phyloP scores from a whole-genome alignment of 805 yeast species.

The Kodamaea jinghongensis region DNA sequence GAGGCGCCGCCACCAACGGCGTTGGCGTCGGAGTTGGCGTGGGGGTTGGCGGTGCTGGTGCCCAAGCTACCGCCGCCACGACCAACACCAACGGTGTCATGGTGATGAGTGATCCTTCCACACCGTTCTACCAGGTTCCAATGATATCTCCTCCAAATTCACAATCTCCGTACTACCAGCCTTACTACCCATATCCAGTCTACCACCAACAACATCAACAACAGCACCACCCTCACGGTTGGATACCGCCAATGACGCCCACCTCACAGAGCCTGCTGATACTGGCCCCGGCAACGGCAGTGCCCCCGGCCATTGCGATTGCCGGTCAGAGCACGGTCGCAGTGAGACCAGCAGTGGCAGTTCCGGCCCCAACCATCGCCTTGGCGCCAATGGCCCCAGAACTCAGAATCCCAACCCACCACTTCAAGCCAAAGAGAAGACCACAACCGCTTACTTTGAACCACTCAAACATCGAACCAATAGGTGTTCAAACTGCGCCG shows the following conservation, averaged over 20 bases:
- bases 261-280: too few species aligned
- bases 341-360: too few species aligned
- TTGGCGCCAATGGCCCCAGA: background rate
- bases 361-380: constrained; percentile 4
- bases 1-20: background rate
- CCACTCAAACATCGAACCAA: constrained; percentile 27
- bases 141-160: constrained; percentile 28
- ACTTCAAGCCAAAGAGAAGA: constrained; percentile 38
- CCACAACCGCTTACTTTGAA: constrained; percentile 39
- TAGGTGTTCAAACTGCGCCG: constrained; percentile 14
- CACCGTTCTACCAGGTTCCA: constrained; percentile 10
- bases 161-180: constrained; percentile 21
- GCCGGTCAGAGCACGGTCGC: background rate
- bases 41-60: background rate
- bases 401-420: constrained; percentile 21
- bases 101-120: constrained; percentile 9
- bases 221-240: background rate
- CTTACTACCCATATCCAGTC: constrained; percentile 5
- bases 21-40: background rate
- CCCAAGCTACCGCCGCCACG: too few species aligned
- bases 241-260: too few species aligned
- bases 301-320: background rate
- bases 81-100: background rate
- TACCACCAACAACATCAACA: constrained; percentile 5
- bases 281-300: constrained; percentile 1